phyloP scores from a whole-genome alignment of 2,329 filamentous ascomycete species.

The Aspergillus calidoustus region DNA sequence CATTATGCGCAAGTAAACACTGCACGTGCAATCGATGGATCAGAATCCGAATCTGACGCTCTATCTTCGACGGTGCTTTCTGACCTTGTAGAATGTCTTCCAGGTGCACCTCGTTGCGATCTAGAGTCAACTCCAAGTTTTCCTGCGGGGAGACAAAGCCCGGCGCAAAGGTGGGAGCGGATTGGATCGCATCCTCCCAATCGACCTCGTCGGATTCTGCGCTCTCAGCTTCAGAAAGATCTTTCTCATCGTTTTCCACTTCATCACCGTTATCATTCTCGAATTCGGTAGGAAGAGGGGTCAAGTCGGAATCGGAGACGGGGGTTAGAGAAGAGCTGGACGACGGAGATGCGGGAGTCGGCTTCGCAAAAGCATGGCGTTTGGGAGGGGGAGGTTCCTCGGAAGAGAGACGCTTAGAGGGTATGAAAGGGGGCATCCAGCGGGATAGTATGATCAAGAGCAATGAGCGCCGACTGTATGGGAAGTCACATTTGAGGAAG shows the following conservation, averaged over 20 bases:
- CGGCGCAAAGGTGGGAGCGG: conserved; percentile 34
- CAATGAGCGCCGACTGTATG: conserved; percentile 13
- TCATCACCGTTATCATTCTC: conserved; percentile 44
- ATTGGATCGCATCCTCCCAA: conserved; percentile 61
- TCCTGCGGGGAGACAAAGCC: conserved; percentile 60
- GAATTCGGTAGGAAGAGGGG: conserved; percentile 36
- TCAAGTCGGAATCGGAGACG: conserved; percentile 41
- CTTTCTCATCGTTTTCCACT: conserved; percentile 37
- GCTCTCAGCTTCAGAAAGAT: conserved; percentile 44
- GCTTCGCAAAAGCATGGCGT: conserved; percentile 37
- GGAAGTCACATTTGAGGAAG: neutral
- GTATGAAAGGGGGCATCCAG: conserved; percentile 53
- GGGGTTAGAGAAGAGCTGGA: conserved; percentile 30
- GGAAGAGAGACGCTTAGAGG: conserved; percentile 47
- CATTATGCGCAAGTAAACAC: conserved; percentile 86
- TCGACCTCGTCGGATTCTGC: conserved; percentile 63
- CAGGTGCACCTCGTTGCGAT: conserved; percentile 58
- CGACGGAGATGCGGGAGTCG: conserved; percentile 25
- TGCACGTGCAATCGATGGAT: conserved; percentile 92
- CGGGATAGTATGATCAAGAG: neutral
- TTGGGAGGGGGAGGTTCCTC: conserved; percentile 42
- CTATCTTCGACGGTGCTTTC: conserved; percentile 84
- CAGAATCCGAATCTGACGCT: conserved; percentile 74
- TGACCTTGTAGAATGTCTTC: conserved; percentile 68
- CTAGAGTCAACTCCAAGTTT: conserved; percentile 75